Conservation (phyloP, 805 yeast genomes). For the baker's yeast (Saccharomyces cerevisiae) region DNA sequence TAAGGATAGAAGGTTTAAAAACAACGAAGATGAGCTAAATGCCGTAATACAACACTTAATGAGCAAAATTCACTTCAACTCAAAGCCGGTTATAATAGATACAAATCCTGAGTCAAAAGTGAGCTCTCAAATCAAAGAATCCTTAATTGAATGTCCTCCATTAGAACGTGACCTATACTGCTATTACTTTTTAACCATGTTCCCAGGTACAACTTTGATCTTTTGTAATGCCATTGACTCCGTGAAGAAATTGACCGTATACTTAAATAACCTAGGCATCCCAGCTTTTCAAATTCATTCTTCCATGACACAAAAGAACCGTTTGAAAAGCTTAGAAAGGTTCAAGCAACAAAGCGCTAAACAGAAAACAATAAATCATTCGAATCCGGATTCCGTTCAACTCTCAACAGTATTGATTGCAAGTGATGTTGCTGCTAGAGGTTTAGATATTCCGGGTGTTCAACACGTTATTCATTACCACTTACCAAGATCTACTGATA, state of each 20-base stretch:
- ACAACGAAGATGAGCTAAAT: constrained; percentile 33
- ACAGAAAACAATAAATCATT: not conserved
- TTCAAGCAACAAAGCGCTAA: constrained; percentile 34
- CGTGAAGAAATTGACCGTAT: constrained; percentile 76
- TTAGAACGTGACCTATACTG: constrained; percentile 82
- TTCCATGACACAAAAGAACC: constrained; percentile 88
- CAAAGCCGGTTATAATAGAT: constrained; percentile 67
- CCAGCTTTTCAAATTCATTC: constrained; percentile 78
- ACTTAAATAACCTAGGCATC: constrained; percentile 59
- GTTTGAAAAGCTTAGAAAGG: constrained; percentile 76
- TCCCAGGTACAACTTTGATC: constrained; percentile 82
- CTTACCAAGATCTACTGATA: constrained; percentile 88
- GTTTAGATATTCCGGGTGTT: constrained; percentile 83
- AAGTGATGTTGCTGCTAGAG: constrained; percentile 97
- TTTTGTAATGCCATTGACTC: constrained; percentile 95
- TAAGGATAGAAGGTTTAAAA: constrained; percentile 15
- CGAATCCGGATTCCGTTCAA: not conserved
- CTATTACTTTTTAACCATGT: constrained; percentile 78
- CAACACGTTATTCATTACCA: constrained; percentile 95
- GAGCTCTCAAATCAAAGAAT: constrained; percentile 68
- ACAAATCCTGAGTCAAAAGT: constrained; percentile 80
- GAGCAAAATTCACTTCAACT: constrained; percentile 62
- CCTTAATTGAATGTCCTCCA: constrained; percentile 85
- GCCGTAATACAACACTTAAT: constrained; percentile 60
- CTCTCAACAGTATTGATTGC: constrained; percentile 66